Percentiles rank a stretch among this genome's conserved stretches.
Conservation (phyloP, 345 rosid genomes). For the Eucalyptus cloeziana region DNA sequence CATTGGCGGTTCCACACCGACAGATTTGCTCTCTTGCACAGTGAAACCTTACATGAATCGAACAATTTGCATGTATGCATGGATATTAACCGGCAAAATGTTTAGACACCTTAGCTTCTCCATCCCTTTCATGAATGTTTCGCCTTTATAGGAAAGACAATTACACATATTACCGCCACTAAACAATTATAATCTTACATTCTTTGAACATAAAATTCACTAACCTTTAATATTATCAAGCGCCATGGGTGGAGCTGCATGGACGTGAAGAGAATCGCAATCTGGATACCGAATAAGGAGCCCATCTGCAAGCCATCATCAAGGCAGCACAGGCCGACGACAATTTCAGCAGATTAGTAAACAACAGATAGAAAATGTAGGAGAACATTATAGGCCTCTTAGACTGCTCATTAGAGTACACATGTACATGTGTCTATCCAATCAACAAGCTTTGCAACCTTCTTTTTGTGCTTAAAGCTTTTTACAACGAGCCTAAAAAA, state of each 20-base stretch:
- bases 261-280: background rate
- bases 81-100: background rate
- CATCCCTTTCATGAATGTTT: background rate
- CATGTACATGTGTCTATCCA: background rate
- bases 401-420: background rate
- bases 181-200: background rate
- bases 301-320: background rate
- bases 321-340: background rate
- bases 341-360: background rate
- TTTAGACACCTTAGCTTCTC: background rate
- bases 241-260: background rate
- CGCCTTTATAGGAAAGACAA: background rate
- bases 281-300: background rate
- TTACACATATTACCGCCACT: background rate
- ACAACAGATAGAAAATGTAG: background rate
- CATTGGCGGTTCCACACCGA: background rate
- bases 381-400: background rate
- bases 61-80: background rate
- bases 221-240: background rate
- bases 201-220: background rate
- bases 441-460: background rate
- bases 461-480: background rate
- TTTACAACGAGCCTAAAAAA: background rate
- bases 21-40: background rate
- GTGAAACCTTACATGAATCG: background rate